phyloP scores from a whole-genome alignment of 2,329 filamentous ascomycete genomes.

The Pseudopyrenochaeta lycopersici region DNA sequence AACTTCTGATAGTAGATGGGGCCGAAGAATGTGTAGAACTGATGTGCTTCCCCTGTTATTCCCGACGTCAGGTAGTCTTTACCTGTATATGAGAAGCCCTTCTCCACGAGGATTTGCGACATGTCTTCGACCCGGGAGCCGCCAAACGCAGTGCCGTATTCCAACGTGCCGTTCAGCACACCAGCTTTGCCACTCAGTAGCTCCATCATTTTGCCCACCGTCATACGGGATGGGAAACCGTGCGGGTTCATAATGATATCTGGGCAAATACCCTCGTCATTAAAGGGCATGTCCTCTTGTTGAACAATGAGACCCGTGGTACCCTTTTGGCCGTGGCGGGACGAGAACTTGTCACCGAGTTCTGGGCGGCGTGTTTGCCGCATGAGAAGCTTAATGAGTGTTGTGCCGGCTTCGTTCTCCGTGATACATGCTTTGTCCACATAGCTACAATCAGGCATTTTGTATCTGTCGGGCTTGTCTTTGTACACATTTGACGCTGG shows the following conservation, averaged over 20 bases:
- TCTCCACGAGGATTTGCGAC: slow-evolving; percentile 81
- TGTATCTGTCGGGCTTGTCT: slow-evolving; percentile 78
- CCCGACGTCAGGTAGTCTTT: slow-evolving; percentile 97
- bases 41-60: slow-evolving; percentile 91
- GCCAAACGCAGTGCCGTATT: slow-evolving; percentile 90
- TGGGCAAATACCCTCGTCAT: slow-evolving; percentile 86
- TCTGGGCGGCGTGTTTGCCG: slow-evolving; percentile 95
- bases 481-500: slow-evolving; percentile 71
- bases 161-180: slow-evolving; percentile 81
- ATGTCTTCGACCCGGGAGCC: slow-evolving; percentile 88
- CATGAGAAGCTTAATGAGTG: slow-evolving; percentile 92
- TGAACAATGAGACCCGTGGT: slow-evolving; percentile 96
- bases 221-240: slow-evolving; percentile 99
- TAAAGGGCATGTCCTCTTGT: slow-evolving; percentile 96
- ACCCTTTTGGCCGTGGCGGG: slow-evolving; percentile 97
- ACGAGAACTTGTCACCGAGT: slow-evolving; percentile 98
- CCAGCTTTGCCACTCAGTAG: slow-evolving; percentile 94
- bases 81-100: slow-evolving; percentile 95
- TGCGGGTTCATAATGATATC: slow-evolving; percentile 99
- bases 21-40: slow-evolving; percentile 97
- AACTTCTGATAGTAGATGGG: slow-evolving; percentile 99
- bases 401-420: slow-evolving; percentile 82
- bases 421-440: slow-evolving; percentile 98
- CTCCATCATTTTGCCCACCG: slow-evolving; percentile 96
- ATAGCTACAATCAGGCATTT: slow-evolving; percentile 83